Conservation (phyloP, 2,329 filamentous ascomycete genomes). For the Daldinia sp. region DNA sequence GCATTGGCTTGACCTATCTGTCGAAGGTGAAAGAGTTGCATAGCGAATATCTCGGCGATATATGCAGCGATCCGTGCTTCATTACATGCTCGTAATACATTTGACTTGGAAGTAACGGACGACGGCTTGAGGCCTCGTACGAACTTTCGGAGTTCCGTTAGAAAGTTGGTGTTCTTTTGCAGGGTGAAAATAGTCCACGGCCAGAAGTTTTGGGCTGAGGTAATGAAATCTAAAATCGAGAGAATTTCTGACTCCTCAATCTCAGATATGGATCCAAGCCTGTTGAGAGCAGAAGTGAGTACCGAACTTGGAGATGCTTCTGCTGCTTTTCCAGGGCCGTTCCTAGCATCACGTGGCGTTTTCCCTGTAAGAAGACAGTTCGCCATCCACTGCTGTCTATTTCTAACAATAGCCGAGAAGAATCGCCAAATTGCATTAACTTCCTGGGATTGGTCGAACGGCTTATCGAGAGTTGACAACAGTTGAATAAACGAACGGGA, state of each 20-base stretch:
- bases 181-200: constrained; percentile 89
- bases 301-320: constrained; percentile 67
- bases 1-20: constrained; percentile 73
- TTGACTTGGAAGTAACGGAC: constrained; percentile 60
- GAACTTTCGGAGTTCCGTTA: constrained; percentile 75
- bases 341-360: constrained; percentile 79
- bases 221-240: constrained; percentile 85
- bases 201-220: constrained; percentile 92
- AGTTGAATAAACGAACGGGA: constrained; percentile 85
- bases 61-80: constrained; percentile 79
- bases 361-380: constrained; percentile 90
- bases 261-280: constrained; percentile 70
- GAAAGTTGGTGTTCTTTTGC: constrained; percentile 75
- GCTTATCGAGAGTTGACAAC: constrained; percentile 78
- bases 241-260: constrained; percentile 72
- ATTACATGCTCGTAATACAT: constrained; percentile 64
- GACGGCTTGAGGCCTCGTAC: constrained; percentile 66
- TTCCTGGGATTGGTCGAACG: constrained; percentile 71
- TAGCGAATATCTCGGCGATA: constrained; percentile 86
- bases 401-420: constrained; percentile 84
- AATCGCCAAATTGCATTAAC: constrained; percentile 82
- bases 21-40: constrained; percentile 87
- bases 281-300: constrained; percentile 75
- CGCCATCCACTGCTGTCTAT: constrained; percentile 94
- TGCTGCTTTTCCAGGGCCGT: constrained; percentile 60